phyloP scores from a whole-genome alignment of 2,329 filamentous ascomycete genomes.

The Alternaria gaisen region DNA sequence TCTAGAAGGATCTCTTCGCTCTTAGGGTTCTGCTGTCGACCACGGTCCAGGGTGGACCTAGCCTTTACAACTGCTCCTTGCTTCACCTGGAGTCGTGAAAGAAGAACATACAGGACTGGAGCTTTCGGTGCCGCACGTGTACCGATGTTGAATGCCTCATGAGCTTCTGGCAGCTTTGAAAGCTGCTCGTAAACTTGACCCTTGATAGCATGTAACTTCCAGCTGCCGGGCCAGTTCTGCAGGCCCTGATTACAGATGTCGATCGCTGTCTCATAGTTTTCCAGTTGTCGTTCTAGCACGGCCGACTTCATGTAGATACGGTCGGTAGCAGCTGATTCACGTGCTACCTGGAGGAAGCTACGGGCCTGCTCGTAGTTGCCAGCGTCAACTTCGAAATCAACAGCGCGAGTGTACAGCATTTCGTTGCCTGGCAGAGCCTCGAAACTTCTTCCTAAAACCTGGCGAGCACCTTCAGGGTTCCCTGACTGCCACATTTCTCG shows the following conservation, averaged over 20 bases:
- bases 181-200: constrained; percentile 94
- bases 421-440: constrained; percentile 96
- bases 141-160: constrained; percentile 88
- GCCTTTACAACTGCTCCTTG: constrained; percentile 87
- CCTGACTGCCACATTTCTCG: constrained; percentile 93
- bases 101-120: constrained; percentile 88
- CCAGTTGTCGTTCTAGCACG: constrained; percentile 87
- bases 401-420: constrained; percentile 95
- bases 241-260: constrained; percentile 88
- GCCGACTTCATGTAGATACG: constrained; percentile 97
- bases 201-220: constrained; percentile 98
- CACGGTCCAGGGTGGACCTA: constrained; percentile 90
- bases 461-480: constrained; percentile 84
- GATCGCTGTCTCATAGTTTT: constrained; percentile 80
- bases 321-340: constrained; percentile 90
- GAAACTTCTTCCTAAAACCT: constrained; percentile 88
- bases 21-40: constrained; percentile 86
- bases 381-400: constrained; percentile 94
- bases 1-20: constrained; percentile 88
- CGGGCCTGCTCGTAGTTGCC: constrained; percentile 82
- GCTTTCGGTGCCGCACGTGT: constrained; percentile 87
- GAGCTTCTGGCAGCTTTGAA: constrained; percentile 80
- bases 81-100: constrained; percentile 86
- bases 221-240: constrained; percentile 81
- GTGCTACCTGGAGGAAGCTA: constrained; percentile 80